Conservation (phyloP, 495 filamentous ascomycete species). For the Daldinia concentrica region DNA sequence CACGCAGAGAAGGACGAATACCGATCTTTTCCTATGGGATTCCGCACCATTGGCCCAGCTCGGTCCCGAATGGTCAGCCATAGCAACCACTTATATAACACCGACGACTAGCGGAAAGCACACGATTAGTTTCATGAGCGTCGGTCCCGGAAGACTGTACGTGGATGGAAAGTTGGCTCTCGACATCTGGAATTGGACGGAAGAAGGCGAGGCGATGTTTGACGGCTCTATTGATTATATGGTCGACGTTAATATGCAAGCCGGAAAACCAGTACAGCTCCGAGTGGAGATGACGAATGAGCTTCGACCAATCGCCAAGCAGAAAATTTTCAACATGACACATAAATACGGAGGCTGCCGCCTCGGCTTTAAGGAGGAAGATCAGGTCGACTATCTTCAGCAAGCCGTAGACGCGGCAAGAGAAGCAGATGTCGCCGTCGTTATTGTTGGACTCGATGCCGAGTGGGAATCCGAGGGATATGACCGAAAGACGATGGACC, state of each 20-base stretch:
- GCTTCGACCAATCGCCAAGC: conserved; percentile 63
- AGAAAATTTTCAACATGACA: conserved; percentile 60
- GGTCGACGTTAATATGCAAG: conserved; percentile 61
- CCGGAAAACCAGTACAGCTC: conserved; percentile 58
- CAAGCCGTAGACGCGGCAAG: conserved; percentile 76
- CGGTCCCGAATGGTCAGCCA: conserved; percentile 67
- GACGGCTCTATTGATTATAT: conserved; percentile 65
- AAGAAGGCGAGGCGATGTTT: conserved; percentile 71
- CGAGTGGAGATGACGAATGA: conserved; percentile 69
- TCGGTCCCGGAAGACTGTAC: conserved; percentile 75
- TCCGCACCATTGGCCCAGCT: conserved; percentile 67
- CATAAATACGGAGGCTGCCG: conserved; percentile 77
- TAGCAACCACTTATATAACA: conserved; percentile 64
- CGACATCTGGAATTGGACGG: conserved; percentile 76
- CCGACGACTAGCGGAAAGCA: conserved; percentile 68
- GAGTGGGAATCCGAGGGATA: conserved; percentile 93
- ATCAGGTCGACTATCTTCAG: conserved; percentile 73
- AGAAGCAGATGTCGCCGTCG: conserved; percentile 75
- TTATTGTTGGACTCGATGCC: conserved; percentile 80
- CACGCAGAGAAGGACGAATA: conserved; percentile 64
- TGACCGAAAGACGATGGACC: conserved; percentile 83
- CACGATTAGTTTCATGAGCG: conserved; percentile 78
- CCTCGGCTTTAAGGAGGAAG: conserved; percentile 76
- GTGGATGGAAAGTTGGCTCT: conserved; percentile 76
- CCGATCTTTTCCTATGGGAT: conserved; percentile 75